Conservation (phyloP, 139 green algal genomes). For the Tetraselmis chui region DNA sequence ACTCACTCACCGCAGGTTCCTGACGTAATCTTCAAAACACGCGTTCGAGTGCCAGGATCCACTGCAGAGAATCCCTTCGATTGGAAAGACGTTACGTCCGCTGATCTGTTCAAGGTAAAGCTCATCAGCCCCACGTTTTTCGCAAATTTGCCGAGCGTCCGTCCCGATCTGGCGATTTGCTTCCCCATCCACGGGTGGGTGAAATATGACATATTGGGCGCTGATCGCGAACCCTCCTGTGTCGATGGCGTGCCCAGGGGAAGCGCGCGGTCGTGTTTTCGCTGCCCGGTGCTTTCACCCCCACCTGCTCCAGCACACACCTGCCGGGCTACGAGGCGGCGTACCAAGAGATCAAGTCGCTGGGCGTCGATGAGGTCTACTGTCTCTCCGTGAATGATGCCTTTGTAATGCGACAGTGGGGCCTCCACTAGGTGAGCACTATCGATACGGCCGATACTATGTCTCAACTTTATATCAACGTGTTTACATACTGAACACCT, state of each 20-base stretch:
- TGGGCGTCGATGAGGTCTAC: constrained; percentile 14
- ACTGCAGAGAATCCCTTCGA: neutral
- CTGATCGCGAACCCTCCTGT: too few species aligned
- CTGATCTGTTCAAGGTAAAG: neutral
- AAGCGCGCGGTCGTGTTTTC: constrained; percentile 9
- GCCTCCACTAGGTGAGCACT: neutral
- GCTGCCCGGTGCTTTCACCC: constrained; percentile 17
- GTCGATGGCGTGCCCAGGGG: neutral
- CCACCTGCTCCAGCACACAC: constrained; percentile 11
- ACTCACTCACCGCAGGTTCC: too few species aligned
- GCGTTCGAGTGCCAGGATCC: neutral
- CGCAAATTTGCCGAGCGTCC: too few species aligned
- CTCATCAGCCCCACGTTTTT: too few species aligned
- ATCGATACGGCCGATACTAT: too few species aligned
- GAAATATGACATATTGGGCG: too few species aligned
- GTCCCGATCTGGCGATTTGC: too few species aligned
- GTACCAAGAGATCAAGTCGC: constrained; percentile 12
- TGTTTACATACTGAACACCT: too few species aligned
- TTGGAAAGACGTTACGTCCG: neutral
- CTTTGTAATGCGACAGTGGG: constrained; percentile 15
- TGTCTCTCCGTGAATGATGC: constrained; percentile 16
- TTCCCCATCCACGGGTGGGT: too few species aligned
- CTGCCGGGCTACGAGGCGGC: constrained; percentile 10
- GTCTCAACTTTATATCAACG: too few species aligned
- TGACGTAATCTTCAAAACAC: neutral